These are phyloP conservation scores for Neoascochyta sp. DNA, from an alignment of 2,329 filamentous ascomycete species.

Conservation along the genomic window DNA sequence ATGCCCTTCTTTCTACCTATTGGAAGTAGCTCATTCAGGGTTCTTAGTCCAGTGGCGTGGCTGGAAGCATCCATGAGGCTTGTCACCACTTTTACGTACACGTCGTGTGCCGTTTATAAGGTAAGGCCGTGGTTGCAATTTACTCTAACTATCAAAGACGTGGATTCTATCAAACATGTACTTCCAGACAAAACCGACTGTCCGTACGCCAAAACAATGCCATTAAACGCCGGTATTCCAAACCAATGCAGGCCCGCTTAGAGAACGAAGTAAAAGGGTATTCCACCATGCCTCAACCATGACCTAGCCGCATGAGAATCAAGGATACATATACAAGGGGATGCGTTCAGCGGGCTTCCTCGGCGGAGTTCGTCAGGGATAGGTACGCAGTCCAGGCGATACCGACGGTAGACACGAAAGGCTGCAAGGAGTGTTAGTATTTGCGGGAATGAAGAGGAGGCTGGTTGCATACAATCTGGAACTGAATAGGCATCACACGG, in stretches of 20 bases:
- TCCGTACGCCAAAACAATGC: too few relatives aligned
- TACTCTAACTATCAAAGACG: too few relatives aligned
- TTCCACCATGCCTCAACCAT: constrained; percentile 13
- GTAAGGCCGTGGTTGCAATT: too few relatives aligned
- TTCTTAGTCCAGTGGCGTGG: too few relatives aligned
- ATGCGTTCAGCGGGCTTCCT: constrained; percentile 52
- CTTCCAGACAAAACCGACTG: too few relatives aligned
- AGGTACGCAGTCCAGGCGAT: constrained; percentile 98
- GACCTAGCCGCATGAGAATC: constrained; percentile 9
- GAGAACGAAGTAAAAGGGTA: constrained; percentile 16
- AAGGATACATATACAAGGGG: constrained; percentile 16
- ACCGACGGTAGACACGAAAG: constrained; percentile 91
- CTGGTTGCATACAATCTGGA: constrained; percentile 75
- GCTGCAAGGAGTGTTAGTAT: constrained; percentile 51
- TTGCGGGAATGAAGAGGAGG: neutral
- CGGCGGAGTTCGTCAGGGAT: constrained; percentile 82
- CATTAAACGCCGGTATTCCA: too few relatives aligned
- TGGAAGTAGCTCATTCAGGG: too few relatives aligned
- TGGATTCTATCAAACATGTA: too few relatives aligned
- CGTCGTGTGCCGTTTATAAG: too few relatives aligned
- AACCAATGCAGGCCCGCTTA: constrained; percentile 21
- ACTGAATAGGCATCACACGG: constrained; percentile 87
- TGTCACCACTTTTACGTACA: too few relatives aligned
- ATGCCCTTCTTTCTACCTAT: constrained; percentile 2
- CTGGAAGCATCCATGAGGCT: too few relatives aligned